phyloP scores from a whole-genome alignment of 306 rosid genomes.

The Castanospermum australe region DNA sequence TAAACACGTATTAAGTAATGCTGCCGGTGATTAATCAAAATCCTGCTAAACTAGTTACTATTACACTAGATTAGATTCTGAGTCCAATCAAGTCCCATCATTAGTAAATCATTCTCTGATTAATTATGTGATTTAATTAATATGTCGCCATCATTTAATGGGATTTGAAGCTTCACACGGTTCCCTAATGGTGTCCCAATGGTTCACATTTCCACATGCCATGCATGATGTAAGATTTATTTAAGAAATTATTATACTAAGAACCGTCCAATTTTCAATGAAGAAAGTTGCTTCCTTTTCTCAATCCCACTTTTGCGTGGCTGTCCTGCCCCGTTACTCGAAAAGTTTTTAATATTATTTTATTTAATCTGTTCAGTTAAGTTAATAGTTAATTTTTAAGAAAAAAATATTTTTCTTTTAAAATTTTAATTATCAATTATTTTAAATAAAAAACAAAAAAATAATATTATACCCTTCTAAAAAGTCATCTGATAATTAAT shows the following conservation, averaged over 20 bases:
- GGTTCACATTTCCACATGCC: slow-evolving; percentile 13
- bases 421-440: no score
- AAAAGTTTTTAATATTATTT: neutral
- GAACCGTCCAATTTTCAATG: no score
- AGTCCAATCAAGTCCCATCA: neutral
- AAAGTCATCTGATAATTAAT: no score
- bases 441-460: no score
- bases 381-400: no score
- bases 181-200: neutral
- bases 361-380: neutral
- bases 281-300: slow-evolving; percentile 3
- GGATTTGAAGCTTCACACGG: neutral
- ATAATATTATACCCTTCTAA: no score
- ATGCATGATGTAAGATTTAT: neutral
- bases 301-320: neutral
- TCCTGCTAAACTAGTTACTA: neutral
- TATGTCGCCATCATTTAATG: neutral
- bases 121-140: neutral
- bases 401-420: no score
- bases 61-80: neutral
- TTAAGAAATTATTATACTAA: no score
- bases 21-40: neutral
- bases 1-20: no score
- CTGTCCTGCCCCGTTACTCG: neutral
- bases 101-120: neutral